Evolutionary conservation across 495 filamentous ascomycete genomes (phyloP).

Genomic region (Hypoxylon lienhwacheense): DNA sequence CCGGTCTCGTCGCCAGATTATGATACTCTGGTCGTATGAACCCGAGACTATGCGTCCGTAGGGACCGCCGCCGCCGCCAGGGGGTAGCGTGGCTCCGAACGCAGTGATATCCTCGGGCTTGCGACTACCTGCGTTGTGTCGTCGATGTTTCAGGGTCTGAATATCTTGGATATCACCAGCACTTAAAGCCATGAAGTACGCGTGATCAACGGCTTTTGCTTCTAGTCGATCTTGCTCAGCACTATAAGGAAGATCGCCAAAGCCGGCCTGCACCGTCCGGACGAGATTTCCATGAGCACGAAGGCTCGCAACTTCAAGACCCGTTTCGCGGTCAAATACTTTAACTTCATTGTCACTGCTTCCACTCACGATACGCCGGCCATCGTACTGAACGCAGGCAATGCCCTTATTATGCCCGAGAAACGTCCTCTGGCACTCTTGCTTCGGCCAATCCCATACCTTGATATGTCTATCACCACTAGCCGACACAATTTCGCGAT

Average conservation of each 20-base stretch:
- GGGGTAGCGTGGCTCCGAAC: conserved; percentile 79
- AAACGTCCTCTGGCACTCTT: conserved; percentile 72
- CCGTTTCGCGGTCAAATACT: conserved; percentile 83
- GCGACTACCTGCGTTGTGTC: conserved; percentile 73
- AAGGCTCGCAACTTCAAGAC: conserved; percentile 85
- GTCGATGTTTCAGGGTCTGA: conserved; percentile 48
- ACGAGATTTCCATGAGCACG: conserved; percentile 80
- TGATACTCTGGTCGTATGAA: conserved; percentile 92
- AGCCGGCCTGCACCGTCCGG: conserved; percentile 90
- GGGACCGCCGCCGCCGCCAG: conserved; percentile 81
- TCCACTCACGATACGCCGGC: conserved; percentile 92
- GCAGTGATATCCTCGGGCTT: conserved; percentile 75
- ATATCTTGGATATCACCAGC: conserved; percentile 55
- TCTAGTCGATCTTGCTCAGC: conserved; percentile 69
- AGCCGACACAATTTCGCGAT: conserved; percentile 85
- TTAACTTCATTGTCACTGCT: conserved; percentile 94
- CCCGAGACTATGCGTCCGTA: conserved; percentile 92
- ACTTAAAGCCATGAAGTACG: conserved; percentile 70
- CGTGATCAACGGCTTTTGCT: conserved; percentile 69
- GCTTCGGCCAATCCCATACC: conserved; percentile 86
- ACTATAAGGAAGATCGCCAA: conserved; percentile 82
- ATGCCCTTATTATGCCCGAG: conserved; percentile 93
- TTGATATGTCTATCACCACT: conserved; percentile 91
- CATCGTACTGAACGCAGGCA: conserved; percentile 96
- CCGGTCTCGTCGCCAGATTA: conserved; percentile 85